phyloP scores from a whole-genome alignment of 2,329 filamentous ascomycete species.

The Cercospora sojina region DNA sequence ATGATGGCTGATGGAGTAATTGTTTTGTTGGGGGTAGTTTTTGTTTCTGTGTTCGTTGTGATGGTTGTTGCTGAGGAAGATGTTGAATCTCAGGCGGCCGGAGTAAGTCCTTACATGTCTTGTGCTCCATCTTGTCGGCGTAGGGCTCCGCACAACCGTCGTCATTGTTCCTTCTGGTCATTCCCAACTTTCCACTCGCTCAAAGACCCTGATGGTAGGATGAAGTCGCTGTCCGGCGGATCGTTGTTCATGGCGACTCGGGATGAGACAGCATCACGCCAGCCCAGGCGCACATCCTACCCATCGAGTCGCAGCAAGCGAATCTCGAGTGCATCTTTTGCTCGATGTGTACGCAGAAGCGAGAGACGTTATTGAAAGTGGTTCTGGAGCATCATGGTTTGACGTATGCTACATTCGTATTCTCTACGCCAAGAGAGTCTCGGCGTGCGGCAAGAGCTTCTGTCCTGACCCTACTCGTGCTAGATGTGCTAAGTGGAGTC shows the following conservation, averaged over 20 bases:
- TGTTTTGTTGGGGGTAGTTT: not conserved
- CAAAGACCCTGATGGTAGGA: not conserved
- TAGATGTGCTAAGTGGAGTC: not conserved
- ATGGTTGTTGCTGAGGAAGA: not conserved
- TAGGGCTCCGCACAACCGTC: not conserved
- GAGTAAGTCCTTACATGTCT: not conserved
- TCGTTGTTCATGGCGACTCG: not conserved
- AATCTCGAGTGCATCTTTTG: not conserved
- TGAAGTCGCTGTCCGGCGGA: not conserved
- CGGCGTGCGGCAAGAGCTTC: not conserved
- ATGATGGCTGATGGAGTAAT: not conserved
- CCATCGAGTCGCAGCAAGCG: not conserved
- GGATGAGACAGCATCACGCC: not conserved
- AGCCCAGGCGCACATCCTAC: conserved; percentile 1
- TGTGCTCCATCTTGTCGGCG: not conserved
- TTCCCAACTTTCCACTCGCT: not conserved
- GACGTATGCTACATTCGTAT: not conserved
- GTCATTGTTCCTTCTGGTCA: not conserved
- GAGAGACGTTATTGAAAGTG: not conserved
- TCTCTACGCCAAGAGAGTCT: not conserved
- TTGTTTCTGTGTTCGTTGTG: not conserved
- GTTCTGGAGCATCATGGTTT: not conserved
- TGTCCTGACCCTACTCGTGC: not conserved
- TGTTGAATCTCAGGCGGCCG: not conserved
- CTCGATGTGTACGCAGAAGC: not conserved